Conservation (phyloP, 2,329 filamentous ascomycete species). For the Lachnellula arida region DNA sequence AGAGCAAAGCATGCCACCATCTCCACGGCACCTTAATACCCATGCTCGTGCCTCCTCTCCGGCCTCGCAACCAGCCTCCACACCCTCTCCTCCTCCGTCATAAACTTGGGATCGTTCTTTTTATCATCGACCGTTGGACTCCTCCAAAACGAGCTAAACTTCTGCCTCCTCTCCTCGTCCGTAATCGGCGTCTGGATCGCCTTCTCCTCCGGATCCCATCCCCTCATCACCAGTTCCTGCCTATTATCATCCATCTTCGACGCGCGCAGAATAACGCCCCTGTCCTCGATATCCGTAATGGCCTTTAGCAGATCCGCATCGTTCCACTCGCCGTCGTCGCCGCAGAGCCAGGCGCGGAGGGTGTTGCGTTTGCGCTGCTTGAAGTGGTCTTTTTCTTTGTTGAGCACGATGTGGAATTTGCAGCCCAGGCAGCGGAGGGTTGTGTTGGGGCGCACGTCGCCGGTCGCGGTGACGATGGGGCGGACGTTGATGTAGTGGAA, state of each 20-base stretch:
- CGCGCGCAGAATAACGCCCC: background rate
- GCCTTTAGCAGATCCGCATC: slow-evolving; percentile 8
- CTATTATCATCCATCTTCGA: background rate
- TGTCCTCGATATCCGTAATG: slow-evolving; percentile 4
- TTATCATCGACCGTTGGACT: slow-evolving; percentile 1
- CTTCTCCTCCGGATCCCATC: slow-evolving; percentile 11
- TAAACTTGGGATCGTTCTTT: background rate
- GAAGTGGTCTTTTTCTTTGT: slow-evolving; percentile 24
- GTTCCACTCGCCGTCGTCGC: slow-evolving; percentile 6
- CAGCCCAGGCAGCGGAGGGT: slow-evolving; percentile 20
- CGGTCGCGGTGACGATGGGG: background rate
- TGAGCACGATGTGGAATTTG: slow-evolving; percentile 9
- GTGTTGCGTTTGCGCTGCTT: slow-evolving; percentile 20
- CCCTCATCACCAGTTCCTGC: background rate
- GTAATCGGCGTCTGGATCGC: background rate
- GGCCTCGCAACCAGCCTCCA: background rate
- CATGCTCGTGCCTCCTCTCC: background rate
- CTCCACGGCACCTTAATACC: background rate
- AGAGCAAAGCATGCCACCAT: no score
- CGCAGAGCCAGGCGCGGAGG: slow-evolving; percentile 17
- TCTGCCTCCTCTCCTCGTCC: background rate
- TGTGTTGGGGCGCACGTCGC: background rate
- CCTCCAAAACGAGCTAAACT: background rate
- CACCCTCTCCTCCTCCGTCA: background rate
- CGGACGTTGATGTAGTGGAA: slow-evolving; percentile 11